phyloP scores from a whole-genome alignment of 331 rosid species.

The Rhamnella rubrinervis region DNA sequence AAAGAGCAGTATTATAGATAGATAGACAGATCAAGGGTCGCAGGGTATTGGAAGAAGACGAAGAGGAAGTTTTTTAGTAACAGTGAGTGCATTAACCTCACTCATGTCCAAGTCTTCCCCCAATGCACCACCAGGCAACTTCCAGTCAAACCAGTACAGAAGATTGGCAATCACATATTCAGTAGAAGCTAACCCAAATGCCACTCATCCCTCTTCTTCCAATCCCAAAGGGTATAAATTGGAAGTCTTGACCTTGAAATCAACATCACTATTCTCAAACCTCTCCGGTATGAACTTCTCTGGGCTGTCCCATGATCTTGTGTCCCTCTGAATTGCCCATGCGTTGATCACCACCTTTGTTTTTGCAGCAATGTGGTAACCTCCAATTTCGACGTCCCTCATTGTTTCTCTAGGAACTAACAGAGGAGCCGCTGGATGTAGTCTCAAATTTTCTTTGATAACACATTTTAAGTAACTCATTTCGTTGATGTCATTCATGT shows the following conservation, averaged over 20 bases:
- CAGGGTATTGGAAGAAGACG: too few species aligned
- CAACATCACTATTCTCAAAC: conserved; percentile 26
- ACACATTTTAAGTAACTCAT: conserved; percentile 32
- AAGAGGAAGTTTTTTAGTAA: too few species aligned
- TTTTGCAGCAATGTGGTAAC: conserved; percentile 44
- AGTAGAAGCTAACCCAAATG: conserved; percentile 25
- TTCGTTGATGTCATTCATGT: conserved; percentile 13
- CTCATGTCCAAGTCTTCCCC: too few species aligned
- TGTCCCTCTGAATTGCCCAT: conserved; percentile 63
- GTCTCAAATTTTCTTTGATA: conserved; percentile 32
- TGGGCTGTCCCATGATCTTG: conserved; percentile 46
- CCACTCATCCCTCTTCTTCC: conserved; percentile 34
- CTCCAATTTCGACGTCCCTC: conserved; percentile 21
- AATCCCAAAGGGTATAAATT: conserved; percentile 43
- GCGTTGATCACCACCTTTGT: conserved; percentile 43
- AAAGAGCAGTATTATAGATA: too few species aligned
- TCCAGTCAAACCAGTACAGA: conserved; percentile 29
- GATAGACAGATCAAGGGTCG: too few species aligned
- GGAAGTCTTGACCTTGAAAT: conserved; percentile 40
- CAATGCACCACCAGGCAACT: background rate
- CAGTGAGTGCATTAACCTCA: too few species aligned
- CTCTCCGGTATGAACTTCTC: conserved; percentile 56
- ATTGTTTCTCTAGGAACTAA: conserved; percentile 28
- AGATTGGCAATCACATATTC: conserved; percentile 38
- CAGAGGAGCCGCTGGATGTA: conserved; percentile 31